These are phyloP conservation scores for Endocalyx cinctus DNA, from an alignment of 2,329 filamentous ascomycete genomes.

Conservation along the genomic window DNA sequence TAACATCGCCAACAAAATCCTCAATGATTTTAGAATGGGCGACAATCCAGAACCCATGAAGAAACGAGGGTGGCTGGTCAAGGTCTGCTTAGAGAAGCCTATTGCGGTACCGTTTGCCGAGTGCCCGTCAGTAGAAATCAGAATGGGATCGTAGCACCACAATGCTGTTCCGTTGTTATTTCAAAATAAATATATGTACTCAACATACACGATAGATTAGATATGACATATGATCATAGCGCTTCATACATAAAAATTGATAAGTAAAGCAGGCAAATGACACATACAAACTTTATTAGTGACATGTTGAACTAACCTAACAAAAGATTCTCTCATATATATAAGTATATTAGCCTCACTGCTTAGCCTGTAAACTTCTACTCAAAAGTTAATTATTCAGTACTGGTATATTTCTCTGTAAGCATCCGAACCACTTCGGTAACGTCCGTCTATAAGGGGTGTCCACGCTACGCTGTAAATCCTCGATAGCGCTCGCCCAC, in stretches of 20 bases:
- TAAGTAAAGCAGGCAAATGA: no score
- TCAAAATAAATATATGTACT: no score
- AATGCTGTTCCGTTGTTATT: slow-evolving; percentile 10
- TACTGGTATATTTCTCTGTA: slow-evolving; percentile 1
- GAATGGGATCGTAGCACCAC: slow-evolving; percentile 23
- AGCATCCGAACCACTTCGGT: not conserved
- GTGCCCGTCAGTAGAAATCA: slow-evolving; percentile 62
- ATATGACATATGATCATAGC: no score
- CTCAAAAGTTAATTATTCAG: no score
- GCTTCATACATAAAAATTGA: no score
- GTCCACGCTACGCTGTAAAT: not conserved
- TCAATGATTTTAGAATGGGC: slow-evolving; percentile 34
- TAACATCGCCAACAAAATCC: slow-evolving; percentile 41
- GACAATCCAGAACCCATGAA: slow-evolving; percentile 29
- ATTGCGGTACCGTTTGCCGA: slow-evolving; percentile 70
- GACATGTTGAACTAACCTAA: no score
- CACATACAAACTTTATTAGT: no score
- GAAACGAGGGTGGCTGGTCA: slow-evolving; percentile 47
- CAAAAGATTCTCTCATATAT: no score
- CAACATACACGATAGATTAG: no score
- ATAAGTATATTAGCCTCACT: no score
- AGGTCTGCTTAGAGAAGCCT: slow-evolving; percentile 65
- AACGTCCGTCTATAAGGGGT: slow-evolving; percentile 1
- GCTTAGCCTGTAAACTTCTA: no score
- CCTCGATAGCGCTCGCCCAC: slow-evolving; percentile 61